Percentiles rank a stretch among this genome's conserved stretches.
Evolutionary conservation across 1,284 basidiomycete species (phyloP).

Genomic region (Heimioporus punctisporus): DNA sequence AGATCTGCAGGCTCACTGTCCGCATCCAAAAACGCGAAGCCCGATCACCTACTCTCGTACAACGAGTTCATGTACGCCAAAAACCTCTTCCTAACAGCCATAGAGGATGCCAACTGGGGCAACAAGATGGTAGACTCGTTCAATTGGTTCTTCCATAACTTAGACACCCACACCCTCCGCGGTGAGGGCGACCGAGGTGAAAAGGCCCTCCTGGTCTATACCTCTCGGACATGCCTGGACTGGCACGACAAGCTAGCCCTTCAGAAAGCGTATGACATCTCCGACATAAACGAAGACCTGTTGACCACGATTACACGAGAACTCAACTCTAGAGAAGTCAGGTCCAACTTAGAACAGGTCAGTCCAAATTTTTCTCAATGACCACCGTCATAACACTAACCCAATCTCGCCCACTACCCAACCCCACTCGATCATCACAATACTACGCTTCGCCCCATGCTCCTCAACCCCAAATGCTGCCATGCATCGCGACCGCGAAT

Average conservation of each 20-base stretch:
- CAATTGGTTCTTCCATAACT: conserved; percentile 1
- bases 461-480: too few relatives aligned
- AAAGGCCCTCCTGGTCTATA: background rate
- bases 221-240: background rate
- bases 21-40: background rate
- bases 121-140: background rate
- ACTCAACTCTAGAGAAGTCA: background rate
- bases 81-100: background rate
- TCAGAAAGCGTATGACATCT: background rate
- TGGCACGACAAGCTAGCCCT: background rate
- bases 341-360: too few relatives aligned
- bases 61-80: background rate
- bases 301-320: background rate
- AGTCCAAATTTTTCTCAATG: too few relatives aligned
- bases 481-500: too few relatives aligned
- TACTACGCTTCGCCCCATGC: too few relatives aligned
- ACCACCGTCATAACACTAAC: too few relatives aligned
- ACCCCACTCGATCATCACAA: too few relatives aligned
- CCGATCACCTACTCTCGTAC: background rate
- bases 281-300: background rate
- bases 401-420: too few relatives aligned
- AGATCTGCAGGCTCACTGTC: too few relatives aligned
- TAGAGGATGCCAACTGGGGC: background rate
- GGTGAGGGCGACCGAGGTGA: background rate
- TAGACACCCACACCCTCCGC: background rate